Evolutionary conservation across 164 flowering plant genomes (phyloP), one percentile per base, ranked within the genome.

Genomic region (Houttuynia cordata): DNA sequence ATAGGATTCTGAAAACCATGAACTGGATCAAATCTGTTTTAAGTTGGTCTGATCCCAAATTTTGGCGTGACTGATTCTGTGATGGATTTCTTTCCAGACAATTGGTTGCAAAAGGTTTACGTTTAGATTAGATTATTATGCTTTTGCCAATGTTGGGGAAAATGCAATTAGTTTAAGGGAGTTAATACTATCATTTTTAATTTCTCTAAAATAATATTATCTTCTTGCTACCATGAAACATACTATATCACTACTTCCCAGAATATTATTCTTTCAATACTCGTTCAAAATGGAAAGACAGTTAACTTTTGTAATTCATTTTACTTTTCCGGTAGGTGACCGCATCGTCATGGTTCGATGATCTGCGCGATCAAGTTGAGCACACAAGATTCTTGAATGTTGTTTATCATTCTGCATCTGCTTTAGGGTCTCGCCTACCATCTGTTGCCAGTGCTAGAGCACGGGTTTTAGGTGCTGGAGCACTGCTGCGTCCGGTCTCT

Each of bases 291-390:
- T 30, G 49, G 17, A 45, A 45, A 12, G 14, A 3, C 1, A 17
- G 14, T 45, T 3, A 10, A 45, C 2, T 45, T 45, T 45, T 45
- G 17, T 12, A 12, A 4, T 45, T 8, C 17, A 17, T 12, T 12
- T 45, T 12, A 45, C 17, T 45, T 67, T 62, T 25, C 68, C 24
- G 30, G 69, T 77, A 91, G 99, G 99, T 94, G 62, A 86, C 85
- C 37, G 88, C 96, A 66, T 94, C 99, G 24, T 82, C 97, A 60
- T 91, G 99, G 99, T 57, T 85, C 56, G 91, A 80, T 79, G 99
- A 94, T 71, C 73, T 94, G 66, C 79, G 95, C 53, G 91, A 91
- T 74, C 97, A 91, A 77, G 82, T 94, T 69, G 91, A 94, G 75
- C 83, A 70, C 25, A 88, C 96, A 42, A 76, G 89, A 67, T 79